A percentile compares a stretch with the other conserved stretches of the same genome.
These are phyloP conservation scores for Neonectria hederae DNA, from an alignment of 2,329 filamentous ascomycete species.

Conservation along the genomic window DNA sequence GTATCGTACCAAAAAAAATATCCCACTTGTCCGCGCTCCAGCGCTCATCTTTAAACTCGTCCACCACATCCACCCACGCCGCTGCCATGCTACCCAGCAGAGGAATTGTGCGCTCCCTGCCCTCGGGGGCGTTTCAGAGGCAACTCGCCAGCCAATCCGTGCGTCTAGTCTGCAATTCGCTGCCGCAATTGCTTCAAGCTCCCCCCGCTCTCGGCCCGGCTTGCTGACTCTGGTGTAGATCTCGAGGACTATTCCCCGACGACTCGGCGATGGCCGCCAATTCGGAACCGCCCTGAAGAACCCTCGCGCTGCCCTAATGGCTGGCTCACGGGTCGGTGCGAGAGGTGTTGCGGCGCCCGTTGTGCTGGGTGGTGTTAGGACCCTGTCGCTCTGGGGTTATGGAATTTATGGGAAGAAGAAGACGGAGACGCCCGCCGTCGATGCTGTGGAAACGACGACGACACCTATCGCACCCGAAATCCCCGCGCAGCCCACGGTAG, in stretches of 20 bases:
- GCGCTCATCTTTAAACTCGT: slow-evolving; percentile 31
- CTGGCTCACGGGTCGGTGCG: slow-evolving; percentile 36
- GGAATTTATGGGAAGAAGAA: slow-evolving; percentile 42
- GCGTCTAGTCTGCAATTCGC: slow-evolving; percentile 14
- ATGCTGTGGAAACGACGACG: slow-evolving; percentile 32
- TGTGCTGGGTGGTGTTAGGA: slow-evolving; percentile 46
- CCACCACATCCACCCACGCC: slow-evolving; percentile 36
- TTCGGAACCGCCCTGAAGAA: slow-evolving; percentile 47
- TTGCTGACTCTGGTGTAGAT: slow-evolving; percentile 26
- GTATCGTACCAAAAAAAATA: slow-evolving; percentile 44
- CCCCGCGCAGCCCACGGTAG: slow-evolving; percentile 27
- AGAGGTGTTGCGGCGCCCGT: slow-evolving; percentile 40
- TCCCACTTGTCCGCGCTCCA: slow-evolving; percentile 16
- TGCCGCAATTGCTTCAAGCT: slow-evolving; percentile 18
- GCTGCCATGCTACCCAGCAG: slow-evolving; percentile 57
- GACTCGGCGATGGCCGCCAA: slow-evolving; percentile 47
- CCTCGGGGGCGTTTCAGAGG: slow-evolving; percentile 46
- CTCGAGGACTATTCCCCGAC: slow-evolving; percentile 42
- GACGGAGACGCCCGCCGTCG: slow-evolving; percentile 33
- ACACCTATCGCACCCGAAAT: slow-evolving; percentile 26
- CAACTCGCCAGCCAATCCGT: slow-evolving; percentile 45
- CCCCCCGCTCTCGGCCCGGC: slow-evolving; percentile 3
- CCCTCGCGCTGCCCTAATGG: slow-evolving; percentile 31
- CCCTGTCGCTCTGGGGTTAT: slow-evolving; percentile 48
- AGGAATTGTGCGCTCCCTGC: slow-evolving; percentile 53